A percentile compares a stretch with the other conserved stretches of the same genome.
Conservation (phyloP, 2,329 filamentous ascomycete species). For the Aspergillus versicolor region DNA sequence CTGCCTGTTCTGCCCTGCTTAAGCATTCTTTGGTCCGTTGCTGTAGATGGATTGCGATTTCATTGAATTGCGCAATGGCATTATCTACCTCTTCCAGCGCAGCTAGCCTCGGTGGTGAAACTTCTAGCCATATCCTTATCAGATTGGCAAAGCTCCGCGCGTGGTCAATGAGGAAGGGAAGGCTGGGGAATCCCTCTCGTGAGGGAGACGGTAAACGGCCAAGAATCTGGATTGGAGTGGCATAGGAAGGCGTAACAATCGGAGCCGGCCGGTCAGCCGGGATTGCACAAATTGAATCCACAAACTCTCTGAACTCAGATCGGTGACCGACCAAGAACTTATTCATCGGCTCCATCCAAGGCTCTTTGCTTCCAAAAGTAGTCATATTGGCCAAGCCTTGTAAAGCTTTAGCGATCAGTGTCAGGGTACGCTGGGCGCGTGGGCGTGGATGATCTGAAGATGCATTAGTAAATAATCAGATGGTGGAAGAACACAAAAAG, state of each 20-base stretch:
- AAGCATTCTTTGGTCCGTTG: constrained; percentile 48
- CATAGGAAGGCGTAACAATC: constrained; percentile 78
- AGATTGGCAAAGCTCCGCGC: constrained; percentile 80
- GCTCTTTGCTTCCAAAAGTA: constrained; percentile 88
- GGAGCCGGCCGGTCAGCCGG: constrained; percentile 67
- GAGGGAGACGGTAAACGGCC: constrained; percentile 75
- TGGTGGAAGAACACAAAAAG: background rate
- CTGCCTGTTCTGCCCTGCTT: constrained; percentile 48
- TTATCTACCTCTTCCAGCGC: constrained; percentile 40
- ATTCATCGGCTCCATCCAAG: constrained; percentile 99
- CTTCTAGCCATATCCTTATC: constrained; percentile 59
- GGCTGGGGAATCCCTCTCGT: constrained; percentile 85
- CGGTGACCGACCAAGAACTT: constrained; percentile 74
- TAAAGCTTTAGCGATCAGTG: constrained; percentile 86
- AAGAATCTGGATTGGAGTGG: constrained; percentile 87
- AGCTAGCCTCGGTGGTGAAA: constrained; percentile 40
- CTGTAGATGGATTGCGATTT: constrained; percentile 42
- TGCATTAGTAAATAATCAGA: constrained; percentile 21
- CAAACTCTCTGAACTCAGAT: constrained; percentile 78
- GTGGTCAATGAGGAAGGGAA: constrained; percentile 91
- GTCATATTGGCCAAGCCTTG: constrained; percentile 90
- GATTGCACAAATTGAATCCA: constrained; percentile 83
- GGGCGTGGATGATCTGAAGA: constrained; percentile 72
- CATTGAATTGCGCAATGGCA: constrained; percentile 43
- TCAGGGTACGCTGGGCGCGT: constrained; percentile 81